A percentile compares a stretch with the other conserved stretches of the same genome.
These are phyloP conservation scores for Hibiscus syriacus DNA, from an alignment of 345 rosid species.

Conservation along the genomic window DNA sequence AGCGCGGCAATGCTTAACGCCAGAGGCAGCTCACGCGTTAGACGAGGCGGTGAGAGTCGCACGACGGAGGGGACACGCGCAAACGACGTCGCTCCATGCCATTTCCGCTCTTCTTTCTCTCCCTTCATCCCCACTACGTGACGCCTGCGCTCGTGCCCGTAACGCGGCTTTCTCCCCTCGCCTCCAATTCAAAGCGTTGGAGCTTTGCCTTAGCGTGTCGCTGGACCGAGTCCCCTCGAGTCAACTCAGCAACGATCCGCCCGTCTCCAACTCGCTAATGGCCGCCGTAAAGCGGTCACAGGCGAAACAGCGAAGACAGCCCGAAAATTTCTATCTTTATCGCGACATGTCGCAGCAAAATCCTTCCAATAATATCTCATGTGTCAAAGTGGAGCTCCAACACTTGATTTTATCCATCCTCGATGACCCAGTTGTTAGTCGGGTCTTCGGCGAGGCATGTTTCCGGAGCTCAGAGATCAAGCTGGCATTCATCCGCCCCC, in stretches of 20 bases:
- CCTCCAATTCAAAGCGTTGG: conserved; percentile 78
- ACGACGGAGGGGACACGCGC: conserved; percentile 59
- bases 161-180: conserved; percentile 67
- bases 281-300: conserved; percentile 95
- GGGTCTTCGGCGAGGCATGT: conserved; percentile 91
- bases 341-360: conserved; percentile 52
- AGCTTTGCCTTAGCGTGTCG: conserved; percentile 77
- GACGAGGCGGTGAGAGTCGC: conserved; percentile 85
- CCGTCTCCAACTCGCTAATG: conserved; percentile 88
- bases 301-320: conserved; percentile 83
- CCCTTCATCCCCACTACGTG: conserved; percentile 64
- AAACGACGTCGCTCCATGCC: conserved; percentile 89
- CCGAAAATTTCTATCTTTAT: conserved; percentile 71
- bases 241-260: conserved; percentile 51
- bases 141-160: conserved; percentile 71
- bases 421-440: conserved; percentile 89
- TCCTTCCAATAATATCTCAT: conserved; percentile 24
- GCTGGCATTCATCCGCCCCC: conserved; percentile 71
- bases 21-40: conserved; percentile 67
- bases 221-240: conserved; percentile 75
- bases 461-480: conserved; percentile 84
- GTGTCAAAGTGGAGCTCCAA: conserved; percentile 74
- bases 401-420: conserved; percentile 69
- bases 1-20: conserved; percentile 88
- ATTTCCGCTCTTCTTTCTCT: conserved; percentile 72